A percentile compares a stretch with the other conserved stretches of the same genome.
These are phyloP conservation scores for Pseudoturritis turrita DNA, from an alignment of 345 rosid genomes.

Conservation along the genomic window DNA sequence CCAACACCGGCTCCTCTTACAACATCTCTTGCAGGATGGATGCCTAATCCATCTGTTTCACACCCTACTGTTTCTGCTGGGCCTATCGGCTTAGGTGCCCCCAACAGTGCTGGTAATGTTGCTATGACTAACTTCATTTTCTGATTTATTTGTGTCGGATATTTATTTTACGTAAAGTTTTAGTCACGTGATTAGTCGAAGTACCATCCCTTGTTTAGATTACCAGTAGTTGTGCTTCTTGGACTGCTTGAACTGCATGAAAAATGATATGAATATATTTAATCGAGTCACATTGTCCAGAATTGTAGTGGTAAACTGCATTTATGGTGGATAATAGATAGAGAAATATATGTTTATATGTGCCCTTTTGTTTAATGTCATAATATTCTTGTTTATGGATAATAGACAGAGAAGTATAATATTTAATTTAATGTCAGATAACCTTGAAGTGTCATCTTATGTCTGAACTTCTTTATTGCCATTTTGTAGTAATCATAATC, in stretches of 20 bases:
- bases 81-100: slow-evolving; percentile 39
- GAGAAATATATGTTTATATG: background rate
- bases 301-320: background rate
- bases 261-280: background rate
- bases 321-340: background rate
- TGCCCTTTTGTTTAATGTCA: background rate
- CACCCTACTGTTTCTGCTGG: slow-evolving; percentile 42
- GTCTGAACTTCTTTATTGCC: background rate
- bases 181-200: background rate
- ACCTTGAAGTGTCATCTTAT: background rate
- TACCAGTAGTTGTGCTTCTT: background rate
- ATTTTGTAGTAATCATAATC: background rate
- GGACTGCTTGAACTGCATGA: background rate
- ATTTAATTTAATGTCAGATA: background rate
- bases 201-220: background rate
- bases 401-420: background rate
- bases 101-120: slow-evolving; percentile 38
- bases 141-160: background rate
- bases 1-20: slow-evolving; percentile 42
- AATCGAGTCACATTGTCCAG: background rate
- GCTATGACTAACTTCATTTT: background rate
- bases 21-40: slow-evolving; percentile 53
- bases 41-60: slow-evolving; percentile 44
- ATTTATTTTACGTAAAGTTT: background rate
- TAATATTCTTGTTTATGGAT: background rate